Evolutionary conservation across 2,329 filamentous ascomycete genomes (phyloP).

Genomic region (Colletotrichum higginsianum): DNA sequence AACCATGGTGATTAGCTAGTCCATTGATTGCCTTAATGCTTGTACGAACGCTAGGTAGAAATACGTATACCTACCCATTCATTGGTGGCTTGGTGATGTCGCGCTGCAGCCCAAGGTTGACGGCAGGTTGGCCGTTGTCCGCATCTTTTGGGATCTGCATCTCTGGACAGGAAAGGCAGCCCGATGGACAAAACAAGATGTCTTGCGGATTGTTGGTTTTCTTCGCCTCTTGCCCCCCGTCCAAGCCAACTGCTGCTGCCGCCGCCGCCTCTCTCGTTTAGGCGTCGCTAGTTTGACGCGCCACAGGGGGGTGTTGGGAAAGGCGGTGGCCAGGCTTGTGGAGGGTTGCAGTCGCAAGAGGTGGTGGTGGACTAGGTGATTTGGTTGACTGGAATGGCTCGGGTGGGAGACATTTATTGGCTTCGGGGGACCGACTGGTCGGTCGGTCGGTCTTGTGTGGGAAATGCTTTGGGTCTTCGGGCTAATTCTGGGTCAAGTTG

Average conservation of each 20-base stretch:
- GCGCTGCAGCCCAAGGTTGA: conserved; percentile 3
- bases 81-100: conserved; percentile 5
- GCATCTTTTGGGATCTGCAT: conserved; percentile 24
- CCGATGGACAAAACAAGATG: conserved; percentile 15
- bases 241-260: conserved; percentile 18
- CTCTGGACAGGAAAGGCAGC: not conserved
- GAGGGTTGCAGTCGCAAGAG: conserved; percentile 26
- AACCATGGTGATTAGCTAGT: not conserved
- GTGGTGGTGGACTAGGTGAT: not conserved
- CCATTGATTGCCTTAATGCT: not conserved
- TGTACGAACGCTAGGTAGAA: no score
- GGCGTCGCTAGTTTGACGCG: conserved; percentile 38
- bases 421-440: not conserved
- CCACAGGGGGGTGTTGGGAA: conserved; percentile 37
- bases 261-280: conserved; percentile 30
- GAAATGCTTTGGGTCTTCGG: conserved; percentile 12
- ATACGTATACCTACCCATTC: not conserved
- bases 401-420: conserved; percentile 3
- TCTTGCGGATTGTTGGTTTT: conserved; percentile 33
- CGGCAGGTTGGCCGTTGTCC: conserved; percentile 8
- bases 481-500: not conserved
- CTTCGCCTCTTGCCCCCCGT: conserved; percentile 13
- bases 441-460: not conserved
- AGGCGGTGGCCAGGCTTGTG: conserved; percentile 35
- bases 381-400: conserved; percentile 26